phyloP scores from a whole-genome alignment of 2,329 filamentous ascomycete genomes.

The Falciphora oryzae region DNA sequence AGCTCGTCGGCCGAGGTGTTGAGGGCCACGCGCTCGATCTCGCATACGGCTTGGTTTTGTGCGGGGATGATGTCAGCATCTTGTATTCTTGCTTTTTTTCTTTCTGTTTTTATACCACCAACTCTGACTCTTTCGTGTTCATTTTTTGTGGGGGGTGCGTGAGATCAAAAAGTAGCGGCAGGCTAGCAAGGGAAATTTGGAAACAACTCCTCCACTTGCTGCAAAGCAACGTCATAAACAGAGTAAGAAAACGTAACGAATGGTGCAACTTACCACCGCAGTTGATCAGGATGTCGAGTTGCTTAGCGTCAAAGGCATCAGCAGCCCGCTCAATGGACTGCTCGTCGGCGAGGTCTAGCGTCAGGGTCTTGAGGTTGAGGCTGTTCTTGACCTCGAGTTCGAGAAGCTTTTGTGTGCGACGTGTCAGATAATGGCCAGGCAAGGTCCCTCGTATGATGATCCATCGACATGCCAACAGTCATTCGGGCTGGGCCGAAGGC shows the following conservation, averaged over 20 bases:
- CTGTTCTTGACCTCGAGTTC: constrained; percentile 6
- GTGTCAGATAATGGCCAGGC: not conserved
- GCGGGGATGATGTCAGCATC: not conserved
- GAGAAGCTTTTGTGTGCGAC: constrained; percentile 5
- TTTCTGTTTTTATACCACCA: not conserved
- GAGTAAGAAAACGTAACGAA: not conserved
- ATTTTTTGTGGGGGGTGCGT: not conserved
- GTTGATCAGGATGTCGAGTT: constrained; percentile 11
- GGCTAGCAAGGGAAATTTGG: not conserved
- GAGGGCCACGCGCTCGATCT: constrained; percentile 8
- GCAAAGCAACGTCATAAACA: not conserved
- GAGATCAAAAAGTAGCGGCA: not conserved
- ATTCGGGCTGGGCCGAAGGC: not conserved
- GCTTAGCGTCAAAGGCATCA: constrained; percentile 5
- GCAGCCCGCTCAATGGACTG: constrained; percentile 9
- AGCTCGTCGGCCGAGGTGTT: constrained; percentile 9
- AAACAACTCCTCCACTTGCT: not conserved
- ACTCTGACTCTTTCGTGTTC: not conserved
- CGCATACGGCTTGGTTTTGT: constrained; percentile 8
- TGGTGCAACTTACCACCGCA: constrained; percentile 9
- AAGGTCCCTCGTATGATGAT: not conserved
- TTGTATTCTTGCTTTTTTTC: not conserved
- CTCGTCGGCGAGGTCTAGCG: constrained; percentile 11
- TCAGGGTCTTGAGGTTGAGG: constrained; percentile 7
- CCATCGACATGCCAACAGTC: not conserved